These are phyloP conservation scores for Scenedesmus sp. DNA, from an alignment of 163 green algal species.

Conservation along the genomic window DNA sequence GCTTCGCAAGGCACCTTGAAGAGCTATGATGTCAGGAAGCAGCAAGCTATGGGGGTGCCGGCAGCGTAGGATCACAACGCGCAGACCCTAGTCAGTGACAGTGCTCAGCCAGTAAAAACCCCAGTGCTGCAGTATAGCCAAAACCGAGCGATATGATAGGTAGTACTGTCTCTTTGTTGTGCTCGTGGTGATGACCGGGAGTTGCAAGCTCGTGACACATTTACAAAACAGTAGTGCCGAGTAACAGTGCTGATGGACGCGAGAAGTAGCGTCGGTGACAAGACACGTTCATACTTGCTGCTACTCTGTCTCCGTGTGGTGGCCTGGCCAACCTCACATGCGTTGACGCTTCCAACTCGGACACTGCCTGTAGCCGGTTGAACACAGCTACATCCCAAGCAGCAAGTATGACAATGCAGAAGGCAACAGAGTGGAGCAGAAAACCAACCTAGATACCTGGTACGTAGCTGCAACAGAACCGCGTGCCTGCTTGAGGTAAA, in stretches of 20 bases:
- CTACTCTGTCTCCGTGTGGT: neutral
- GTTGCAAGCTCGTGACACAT: neutral
- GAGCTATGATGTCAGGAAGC: neutral
- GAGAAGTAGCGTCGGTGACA: neutral
- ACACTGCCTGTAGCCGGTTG: neutral
- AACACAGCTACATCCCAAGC: neutral
- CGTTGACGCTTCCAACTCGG: neutral
- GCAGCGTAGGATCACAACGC: neutral
- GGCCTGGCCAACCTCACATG: neutral
- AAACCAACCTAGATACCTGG: too few species aligned
- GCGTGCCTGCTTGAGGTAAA: too few species aligned
- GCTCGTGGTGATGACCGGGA: neutral
- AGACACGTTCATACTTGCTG: neutral
- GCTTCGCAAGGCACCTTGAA: neutral
- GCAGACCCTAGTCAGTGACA: conserved; percentile 16
- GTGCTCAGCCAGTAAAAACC: neutral
- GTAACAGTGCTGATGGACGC: neutral
- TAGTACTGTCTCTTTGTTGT: neutral
- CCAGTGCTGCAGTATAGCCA: neutral
- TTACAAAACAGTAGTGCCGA: neutral
- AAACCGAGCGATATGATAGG: neutral
- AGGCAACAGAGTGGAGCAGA: too few species aligned
- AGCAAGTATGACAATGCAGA: too few species aligned
- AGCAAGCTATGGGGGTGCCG: neutral
- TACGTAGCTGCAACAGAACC: too few species aligned